phyloP scores from a whole-genome alignment of 2,329 filamentous ascomycete species.

The Botryotinia globosa region DNA sequence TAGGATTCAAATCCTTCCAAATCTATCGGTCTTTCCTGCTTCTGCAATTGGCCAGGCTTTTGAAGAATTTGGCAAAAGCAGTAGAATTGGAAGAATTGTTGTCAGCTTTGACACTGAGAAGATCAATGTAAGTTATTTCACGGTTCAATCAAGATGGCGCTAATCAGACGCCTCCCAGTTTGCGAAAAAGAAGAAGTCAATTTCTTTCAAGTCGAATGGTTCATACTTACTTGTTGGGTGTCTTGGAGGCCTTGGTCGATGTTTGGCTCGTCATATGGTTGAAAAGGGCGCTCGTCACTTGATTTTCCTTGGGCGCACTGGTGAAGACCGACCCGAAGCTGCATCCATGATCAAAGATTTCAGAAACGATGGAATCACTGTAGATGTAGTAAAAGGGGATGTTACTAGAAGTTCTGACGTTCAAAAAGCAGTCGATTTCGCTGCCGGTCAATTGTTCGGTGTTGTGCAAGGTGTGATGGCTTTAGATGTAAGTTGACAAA shows the following conservation, averaged over 20 bases:
- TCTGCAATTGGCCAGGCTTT: conserved; percentile 2
- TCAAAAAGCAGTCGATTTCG: conserved; percentile 4
- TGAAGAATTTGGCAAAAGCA: neutral
- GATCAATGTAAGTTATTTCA: neutral
- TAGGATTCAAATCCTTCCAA: neutral
- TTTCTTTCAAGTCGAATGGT: neutral
- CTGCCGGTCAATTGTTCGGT: conserved; percentile 37
- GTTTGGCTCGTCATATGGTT: conserved; percentile 23
- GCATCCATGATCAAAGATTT: conserved; percentile 15
- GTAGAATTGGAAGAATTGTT: conserved; percentile 15
- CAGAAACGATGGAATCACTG: neutral
- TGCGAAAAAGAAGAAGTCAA: conserved; percentile 15
- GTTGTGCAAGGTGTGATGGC: conserved; percentile 20
- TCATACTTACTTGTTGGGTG: conserved; percentile 25
- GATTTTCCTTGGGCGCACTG: conserved; percentile 17
- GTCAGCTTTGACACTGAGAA: conserved; percentile 3
- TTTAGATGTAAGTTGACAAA: conserved; percentile 22
- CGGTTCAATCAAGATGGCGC: neutral
- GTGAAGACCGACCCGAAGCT: conserved; percentile 12
- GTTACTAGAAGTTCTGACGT: conserved; percentile 1
- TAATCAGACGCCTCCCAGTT: neutral
- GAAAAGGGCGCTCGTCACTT: conserved; percentile 13
- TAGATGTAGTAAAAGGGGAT: conserved; percentile 9
- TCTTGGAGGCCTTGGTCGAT: conserved; percentile 28
- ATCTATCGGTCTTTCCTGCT: neutral